Percentiles rank a stretch among this genome's conserved stretches.
Evolutionary conservation across 2,329 filamentous ascomycete genomes (phyloP).

Genomic region (Pseudodiploospora longispora): DNA sequence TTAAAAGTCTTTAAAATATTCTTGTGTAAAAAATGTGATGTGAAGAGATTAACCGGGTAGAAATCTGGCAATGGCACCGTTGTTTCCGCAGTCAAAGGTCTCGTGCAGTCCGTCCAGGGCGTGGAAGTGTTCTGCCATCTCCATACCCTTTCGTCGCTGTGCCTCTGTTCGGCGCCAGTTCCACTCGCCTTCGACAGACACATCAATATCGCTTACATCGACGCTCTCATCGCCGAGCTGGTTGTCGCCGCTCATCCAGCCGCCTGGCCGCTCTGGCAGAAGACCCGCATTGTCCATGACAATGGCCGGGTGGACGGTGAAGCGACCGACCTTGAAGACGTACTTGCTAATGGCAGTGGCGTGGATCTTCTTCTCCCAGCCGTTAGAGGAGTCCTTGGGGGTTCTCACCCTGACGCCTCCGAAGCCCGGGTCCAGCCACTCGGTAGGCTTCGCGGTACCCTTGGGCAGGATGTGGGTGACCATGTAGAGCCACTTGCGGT

Average conservation of each 20-base stretch:
- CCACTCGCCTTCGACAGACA: constrained; percentile 35
- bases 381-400: constrained; percentile 25
- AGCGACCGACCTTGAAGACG: constrained; percentile 70
- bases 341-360: constrained; percentile 72
- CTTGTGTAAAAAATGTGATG: neutral
- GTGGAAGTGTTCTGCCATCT: constrained; percentile 47
- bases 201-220: constrained; percentile 28
- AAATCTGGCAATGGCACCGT: constrained; percentile 44
- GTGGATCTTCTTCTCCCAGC: constrained; percentile 56
- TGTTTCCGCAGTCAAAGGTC: constrained; percentile 45
- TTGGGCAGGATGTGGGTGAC: constrained; percentile 64
- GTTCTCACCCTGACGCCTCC: constrained; percentile 34
- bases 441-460: constrained; percentile 46
- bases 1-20: no score
- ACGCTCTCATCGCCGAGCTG: constrained; percentile 31
- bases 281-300: constrained; percentile 64
- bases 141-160: constrained; percentile 46
- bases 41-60: constrained; percentile 25
- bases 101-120: constrained; percentile 45
- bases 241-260: constrained; percentile 44
- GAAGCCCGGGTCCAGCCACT: constrained; percentile 42
- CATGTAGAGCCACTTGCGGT: constrained; percentile 75
- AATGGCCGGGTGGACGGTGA: constrained; percentile 77
- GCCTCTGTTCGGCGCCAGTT: constrained; percentile 52
- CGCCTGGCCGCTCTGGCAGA: constrained; percentile 64